Conservation (phyloP, 1,284 basidiomycete species). For the Puccinia polysora region DNA sequence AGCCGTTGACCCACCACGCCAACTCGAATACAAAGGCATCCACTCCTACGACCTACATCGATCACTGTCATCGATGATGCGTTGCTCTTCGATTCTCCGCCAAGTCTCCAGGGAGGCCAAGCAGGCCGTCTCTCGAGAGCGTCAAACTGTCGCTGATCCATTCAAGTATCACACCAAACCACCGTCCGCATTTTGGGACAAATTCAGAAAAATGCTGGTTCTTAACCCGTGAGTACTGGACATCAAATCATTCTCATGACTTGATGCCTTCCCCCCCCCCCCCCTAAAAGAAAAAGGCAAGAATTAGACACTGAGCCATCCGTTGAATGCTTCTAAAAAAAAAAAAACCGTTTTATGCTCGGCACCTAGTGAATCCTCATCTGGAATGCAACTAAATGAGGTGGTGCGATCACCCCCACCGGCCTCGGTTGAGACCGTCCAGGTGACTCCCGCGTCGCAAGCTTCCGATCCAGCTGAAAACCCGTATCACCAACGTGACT, state of each 20-base stretch:
- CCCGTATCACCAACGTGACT: constrained; percentile 37
- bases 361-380: constrained; percentile 24
- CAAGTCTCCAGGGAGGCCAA: constrained; percentile 24
- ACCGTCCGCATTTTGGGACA: constrained; percentile 33
- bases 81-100: background rate
- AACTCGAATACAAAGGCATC: too few species aligned
- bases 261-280: too few species aligned
- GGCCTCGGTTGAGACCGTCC: constrained; percentile 26
- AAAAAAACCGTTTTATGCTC: background rate
- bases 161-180: constrained; percentile 37
- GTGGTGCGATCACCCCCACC: constrained; percentile 30
- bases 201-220: constrained; percentile 28
- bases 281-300: too few species aligned
- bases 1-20: too few species aligned
- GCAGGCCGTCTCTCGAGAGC: background rate
- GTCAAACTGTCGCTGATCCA: constrained; percentile 38
- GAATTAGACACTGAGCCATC: too few species aligned
- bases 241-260: too few species aligned
- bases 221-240: constrained; percentile 31
- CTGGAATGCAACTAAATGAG: constrained; percentile 29
- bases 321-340: background rate
- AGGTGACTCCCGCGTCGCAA: constrained; percentile 42
- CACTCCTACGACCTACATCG: too few species aligned
- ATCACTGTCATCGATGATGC: too few species aligned
- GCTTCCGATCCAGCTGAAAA: constrained; percentile 43